Evolutionary conservation across 257 asterid species (phyloP).

Genomic region (Voacanga thouarsii): DNA sequence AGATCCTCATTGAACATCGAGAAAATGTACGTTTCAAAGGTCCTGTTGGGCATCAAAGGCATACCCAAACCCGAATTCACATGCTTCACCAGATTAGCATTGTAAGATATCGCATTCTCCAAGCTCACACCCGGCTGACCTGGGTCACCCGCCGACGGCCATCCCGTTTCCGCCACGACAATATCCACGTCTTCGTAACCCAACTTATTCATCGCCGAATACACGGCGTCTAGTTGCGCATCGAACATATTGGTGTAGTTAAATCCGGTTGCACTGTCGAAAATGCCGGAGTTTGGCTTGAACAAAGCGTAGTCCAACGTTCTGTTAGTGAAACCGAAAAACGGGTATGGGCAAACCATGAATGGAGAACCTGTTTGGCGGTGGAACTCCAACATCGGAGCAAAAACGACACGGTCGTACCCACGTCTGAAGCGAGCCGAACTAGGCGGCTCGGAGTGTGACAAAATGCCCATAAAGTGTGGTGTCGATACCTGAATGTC

Average conservation of each 20-base stretch:
- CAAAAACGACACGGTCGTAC: slow-evolving; percentile 31
- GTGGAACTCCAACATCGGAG: slow-evolving; percentile 44
- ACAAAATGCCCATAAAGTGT: slow-evolving; percentile 38
- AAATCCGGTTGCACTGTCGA: slow-evolving; percentile 25
- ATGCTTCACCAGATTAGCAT: slow-evolving; percentile 32
- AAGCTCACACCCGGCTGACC: slow-evolving; percentile 29
- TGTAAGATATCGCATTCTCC: slow-evolving; percentile 37
- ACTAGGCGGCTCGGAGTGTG: slow-evolving; percentile 35
- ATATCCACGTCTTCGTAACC: slow-evolving; percentile 53
- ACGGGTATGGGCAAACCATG: slow-evolving; percentile 50
- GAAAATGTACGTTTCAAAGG: slow-evolving; percentile 40
- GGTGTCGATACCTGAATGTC: slow-evolving; percentile 39
- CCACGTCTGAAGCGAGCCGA: slow-evolving; percentile 34
- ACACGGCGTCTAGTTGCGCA: slow-evolving; percentile 45
- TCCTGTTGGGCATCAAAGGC: slow-evolving; percentile 47
- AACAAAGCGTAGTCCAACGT: slow-evolving; percentile 36
- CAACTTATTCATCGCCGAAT: slow-evolving; percentile 44
- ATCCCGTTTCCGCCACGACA: slow-evolving; percentile 49
- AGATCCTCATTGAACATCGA: slow-evolving; percentile 45
- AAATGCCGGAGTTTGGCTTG: slow-evolving; percentile 39
- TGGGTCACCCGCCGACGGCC: slow-evolving; percentile 52
- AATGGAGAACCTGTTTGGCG: slow-evolving; percentile 36
- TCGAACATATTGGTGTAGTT: slow-evolving; percentile 47
- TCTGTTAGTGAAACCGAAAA: slow-evolving; percentile 26
- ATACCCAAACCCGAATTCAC: slow-evolving; percentile 42